Conservation (phyloP, 2,329 filamentous ascomycete genomes). For the Lachnellula suecica region DNA sequence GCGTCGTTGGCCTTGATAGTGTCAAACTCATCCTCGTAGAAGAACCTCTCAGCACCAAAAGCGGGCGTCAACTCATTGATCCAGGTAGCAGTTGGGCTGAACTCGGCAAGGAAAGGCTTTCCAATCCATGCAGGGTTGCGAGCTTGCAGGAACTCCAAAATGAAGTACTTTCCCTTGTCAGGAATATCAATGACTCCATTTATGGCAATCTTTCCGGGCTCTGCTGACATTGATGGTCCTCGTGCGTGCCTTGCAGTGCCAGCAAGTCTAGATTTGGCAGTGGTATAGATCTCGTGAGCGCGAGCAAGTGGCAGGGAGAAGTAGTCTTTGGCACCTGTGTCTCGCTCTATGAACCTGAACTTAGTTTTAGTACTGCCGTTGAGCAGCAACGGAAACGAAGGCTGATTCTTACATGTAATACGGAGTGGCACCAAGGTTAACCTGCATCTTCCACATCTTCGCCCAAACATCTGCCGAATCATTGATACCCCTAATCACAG, state of each 20-base stretch:
- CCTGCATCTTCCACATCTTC: constrained; percentile 10
- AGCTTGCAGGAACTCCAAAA: constrained; percentile 10
- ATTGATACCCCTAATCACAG: constrained; percentile 7
- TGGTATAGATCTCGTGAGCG: constrained; percentile 2
- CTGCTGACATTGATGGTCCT: constrained; percentile 10
- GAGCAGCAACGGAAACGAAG: too few species aligned
- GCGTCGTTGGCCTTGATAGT: neutral
- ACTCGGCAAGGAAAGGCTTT: constrained; percentile 5
- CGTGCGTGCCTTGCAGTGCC: constrained; percentile 1
- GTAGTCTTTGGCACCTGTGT: constrained; percentile 8
- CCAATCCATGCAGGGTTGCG: constrained; percentile 5
- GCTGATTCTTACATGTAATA: constrained; percentile 12
- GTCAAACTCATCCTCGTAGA: constrained; percentile 7
- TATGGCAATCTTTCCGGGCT: constrained; percentile 7
- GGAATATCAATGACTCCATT: neutral
- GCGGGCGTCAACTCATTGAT: constrained; percentile 4
- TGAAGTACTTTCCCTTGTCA: constrained; percentile 1
- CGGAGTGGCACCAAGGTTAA: neutral
- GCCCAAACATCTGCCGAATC: constrained; percentile 3
- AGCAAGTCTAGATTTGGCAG: neutral
- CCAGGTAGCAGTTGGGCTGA: constrained; percentile 4
- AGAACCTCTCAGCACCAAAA: constrained; percentile 5
- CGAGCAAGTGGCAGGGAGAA: constrained; percentile 6
- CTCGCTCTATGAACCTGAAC: constrained; percentile 12
- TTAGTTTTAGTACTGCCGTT: too few species aligned